Evolutionary conservation across 257 asterid species (phyloP), one percentile per base, ranked within the genome.

Genomic region (Scutellaria galericulata): DNA sequence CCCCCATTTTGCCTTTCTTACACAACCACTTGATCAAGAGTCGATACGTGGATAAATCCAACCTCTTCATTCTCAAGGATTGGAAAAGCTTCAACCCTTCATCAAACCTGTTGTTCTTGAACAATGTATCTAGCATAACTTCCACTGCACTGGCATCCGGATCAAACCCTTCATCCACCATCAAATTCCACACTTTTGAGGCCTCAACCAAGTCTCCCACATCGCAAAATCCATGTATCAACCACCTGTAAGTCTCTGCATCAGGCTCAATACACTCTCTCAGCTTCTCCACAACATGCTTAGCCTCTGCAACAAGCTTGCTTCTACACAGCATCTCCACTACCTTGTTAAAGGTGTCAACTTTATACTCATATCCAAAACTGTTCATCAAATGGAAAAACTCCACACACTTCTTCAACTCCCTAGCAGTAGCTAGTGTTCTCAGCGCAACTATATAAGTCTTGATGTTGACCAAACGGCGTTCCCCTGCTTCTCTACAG

Each of bases 161-260:
- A 64, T 88, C 88, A 35, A 87, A 78, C 14, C 92, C 96, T 42
- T 87, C 88, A 24, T 90, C 97, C 74, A 84, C 90, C 97, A 88
- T 87, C 75, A 74, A 79, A 78, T 95, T 95, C 99, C 99, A 91
- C 47, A 90, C 60, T 76, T 87, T 95, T 9, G 96, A 88, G 13
- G 98, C 99, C 81, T 90, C 97, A 62, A 91, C 69, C 82, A 85
- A 78, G 80, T 89, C 79, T 6, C 98, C 99, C 41, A 88, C 89
- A 55, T 95, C 95, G 55, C 97, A 95, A 72, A 86, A 89, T 0
- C 98, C 98, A 74, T 88, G 73, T 11, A 92, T 75, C 81, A 94
- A 79, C 90, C 97, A 93, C 80, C 82, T 82, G 66, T 91, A 94
- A 72, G 95, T 94, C 74, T 72, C 81, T 27, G 47, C 80, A 78